A percentile compares a stretch with the other conserved stretches of the same genome.
Evolutionary conservation across 176 grass and related monocot species (phyloP).

Genomic region (Paspalum vaginatum): DNA sequence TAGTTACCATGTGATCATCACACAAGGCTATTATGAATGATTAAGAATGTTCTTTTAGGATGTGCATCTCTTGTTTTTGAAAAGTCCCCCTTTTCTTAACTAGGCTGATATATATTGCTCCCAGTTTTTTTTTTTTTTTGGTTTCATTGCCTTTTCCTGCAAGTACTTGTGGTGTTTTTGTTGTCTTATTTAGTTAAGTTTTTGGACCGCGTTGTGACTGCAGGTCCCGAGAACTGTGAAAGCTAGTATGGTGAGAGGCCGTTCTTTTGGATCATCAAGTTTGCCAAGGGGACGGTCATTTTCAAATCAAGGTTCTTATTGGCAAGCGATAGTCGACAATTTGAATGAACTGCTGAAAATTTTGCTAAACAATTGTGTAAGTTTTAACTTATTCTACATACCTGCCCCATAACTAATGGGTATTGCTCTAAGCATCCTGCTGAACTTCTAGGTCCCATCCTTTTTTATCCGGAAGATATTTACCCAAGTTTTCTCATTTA

Average conservation of each 20-base stretch:
- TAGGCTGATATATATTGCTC: constrained; percentile 29
- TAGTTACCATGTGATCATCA: constrained; percentile 5
- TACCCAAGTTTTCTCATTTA: constrained; percentile 93
- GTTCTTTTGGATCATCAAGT: constrained; percentile 71
- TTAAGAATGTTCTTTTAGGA: constrained; percentile 19
- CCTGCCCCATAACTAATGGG: constrained; percentile 13
- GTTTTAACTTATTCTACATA: constrained; percentile 31
- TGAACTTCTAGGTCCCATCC: constrained; percentile 70
- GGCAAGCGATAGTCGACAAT: constrained; percentile 70
- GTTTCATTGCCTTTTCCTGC: neutral
- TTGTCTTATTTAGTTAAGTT: constrained; percentile 9
- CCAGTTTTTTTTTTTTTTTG: neutral
- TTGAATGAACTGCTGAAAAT: constrained; percentile 66
- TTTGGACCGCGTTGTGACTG: constrained; percentile 37
- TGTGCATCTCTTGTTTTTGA: constrained; percentile 22
- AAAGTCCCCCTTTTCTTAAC: constrained; percentile 13
- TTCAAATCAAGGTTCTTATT: constrained; percentile 75
- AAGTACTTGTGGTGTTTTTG: neutral
- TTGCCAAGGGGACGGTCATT: constrained; percentile 65
- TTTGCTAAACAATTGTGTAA: constrained; percentile 88
- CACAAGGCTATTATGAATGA: constrained; percentile 16
- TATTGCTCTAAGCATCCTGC: constrained; percentile 37
- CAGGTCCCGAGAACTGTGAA: constrained; percentile 80
- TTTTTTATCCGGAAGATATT: constrained; percentile 84
- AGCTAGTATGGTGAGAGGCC: constrained; percentile 82